Conservation (phyloP, 176 grass and related monocot species). For the Musa schizocarpa region DNA sequence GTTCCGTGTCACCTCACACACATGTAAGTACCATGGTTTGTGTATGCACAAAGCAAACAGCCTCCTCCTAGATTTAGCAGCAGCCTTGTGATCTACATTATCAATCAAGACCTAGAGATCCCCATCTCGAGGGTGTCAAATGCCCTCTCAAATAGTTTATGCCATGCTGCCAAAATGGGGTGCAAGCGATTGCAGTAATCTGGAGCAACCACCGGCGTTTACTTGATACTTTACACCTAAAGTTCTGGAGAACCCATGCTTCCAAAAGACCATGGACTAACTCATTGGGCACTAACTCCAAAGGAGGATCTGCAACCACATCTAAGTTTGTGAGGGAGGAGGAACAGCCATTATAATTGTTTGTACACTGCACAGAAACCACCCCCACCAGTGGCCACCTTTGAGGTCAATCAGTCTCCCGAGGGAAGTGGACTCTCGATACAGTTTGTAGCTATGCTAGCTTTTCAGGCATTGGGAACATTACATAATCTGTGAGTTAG, state of each 20-base stretch:
- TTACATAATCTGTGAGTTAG: neutral
- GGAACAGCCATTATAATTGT: neutral
- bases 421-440: neutral
- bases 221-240: neutral
- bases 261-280: neutral
- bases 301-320: neutral
- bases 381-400: neutral
- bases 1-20: too few relatives aligned
- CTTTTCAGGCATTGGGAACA: neutral
- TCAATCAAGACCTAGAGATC: neutral
- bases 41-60: neutral
- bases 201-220: neutral
- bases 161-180: neutral
- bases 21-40: neutral
- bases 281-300: conserved; percentile 2
- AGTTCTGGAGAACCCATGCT: neutral
- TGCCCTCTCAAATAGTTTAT: neutral
- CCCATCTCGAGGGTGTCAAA: neutral
- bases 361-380: neutral
- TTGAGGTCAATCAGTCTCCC: neutral
- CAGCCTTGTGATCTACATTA: neutral
- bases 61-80: neutral
- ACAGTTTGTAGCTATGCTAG: neutral
- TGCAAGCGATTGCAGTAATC: neutral
- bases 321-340: neutral